Evolutionary conservation across 257 asterid genomes (phyloP), one percentile per base, ranked within the genome.

Genomic region (Penstemon eatonii): DNA sequence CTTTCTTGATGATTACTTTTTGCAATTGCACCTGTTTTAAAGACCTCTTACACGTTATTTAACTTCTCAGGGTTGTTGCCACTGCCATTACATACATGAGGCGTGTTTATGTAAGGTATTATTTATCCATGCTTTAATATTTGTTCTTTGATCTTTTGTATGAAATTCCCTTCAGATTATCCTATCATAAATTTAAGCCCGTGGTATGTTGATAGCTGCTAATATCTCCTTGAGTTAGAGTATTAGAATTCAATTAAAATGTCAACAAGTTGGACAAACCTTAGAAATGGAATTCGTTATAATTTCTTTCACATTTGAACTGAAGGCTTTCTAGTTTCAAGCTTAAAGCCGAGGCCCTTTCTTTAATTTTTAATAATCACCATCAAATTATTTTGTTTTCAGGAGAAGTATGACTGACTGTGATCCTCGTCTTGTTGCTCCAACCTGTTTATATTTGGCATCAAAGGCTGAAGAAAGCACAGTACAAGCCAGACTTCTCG

Each of bases 391-490:
- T 39, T 63, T n/a, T 50, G 19, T 60, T 75, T 63, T 40, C 89
- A 93, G 99, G 84, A 87, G 76, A 83, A 85, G 96, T 79, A 79
- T 93, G 95, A 79, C 89, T 1, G 97, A 93, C 63, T 93, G 78
- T 70, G 95, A 93, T 80, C 99, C 99, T 46, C 96, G 93, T 63
- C 82, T 90, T 62, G 96, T 93, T 68, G 99, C 95, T 80, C 95
- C 99, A 43, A 65, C 97, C 19, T 88, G 99, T 85, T 84, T 93
- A 83, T 93, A 90, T 79, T 82, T 93, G 88, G 99, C 99, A 60
- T 86, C 99, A 4, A 93, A 93, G 85, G 96, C 95, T 67, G 99
- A 93, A 86, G 99, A 93, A 85, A 88, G 96, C 86, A 87, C 92
- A 52, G 91, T 87, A 76, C 96, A 90, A 80, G 99, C 99, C 65